Base-by-base conservation (phyloP, 257 asterid species). In the Scutellaria galericulata region DNA sequence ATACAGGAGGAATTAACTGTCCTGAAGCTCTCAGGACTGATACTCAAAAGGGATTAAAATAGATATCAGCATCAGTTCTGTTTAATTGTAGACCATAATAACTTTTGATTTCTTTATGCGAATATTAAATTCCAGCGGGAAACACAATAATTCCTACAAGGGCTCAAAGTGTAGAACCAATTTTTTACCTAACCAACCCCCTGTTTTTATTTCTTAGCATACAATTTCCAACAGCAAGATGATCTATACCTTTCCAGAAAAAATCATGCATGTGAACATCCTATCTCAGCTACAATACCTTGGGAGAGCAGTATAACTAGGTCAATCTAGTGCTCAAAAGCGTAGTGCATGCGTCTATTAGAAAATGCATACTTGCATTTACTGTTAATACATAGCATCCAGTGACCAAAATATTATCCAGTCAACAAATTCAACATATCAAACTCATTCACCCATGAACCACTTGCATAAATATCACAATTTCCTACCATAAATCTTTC, bases 401-500 rank as follows among this genome's bases (percentile, higher is more conserved):
- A 56, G 42, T 51, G 68, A 14, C 47, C 47, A 37, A 22, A 18
- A 14, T 1, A 1, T 54, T 35, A 24, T 50, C 35, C 39, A 41
- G 50, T 75, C 53, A 64, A 55, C 18, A 51, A 37, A 35, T 7
- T 66, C 61, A 18, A 75, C 5, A 22, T 40, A 58, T 58, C 57
- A 31, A 68, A 41, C 65, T 59, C 65, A 42, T 56, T 31, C 35
- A 70, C 53, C 48, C 75, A 54, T 42, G 15, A 44, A 35, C 80
- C 45, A 40, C 58, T 40, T 40, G 45, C 24, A 41, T 50, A 11
- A 41, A 72, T 18, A 18, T 18, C 18, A 18, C 18, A 18, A 18
- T 18, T 18, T 18, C 51, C 65, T 4, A 11, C 62, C 51, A 48
- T 27, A 40, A 58, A 10, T 7, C 41, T 2, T 64, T 57, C 51